Percentiles rank a stretch among this genome's conserved stretches.
These are phyloP conservation scores for Melampsora larici-populina DNA, from an alignment of 1,284 basidiomycete genomes.

Conservation along the genomic window DNA sequence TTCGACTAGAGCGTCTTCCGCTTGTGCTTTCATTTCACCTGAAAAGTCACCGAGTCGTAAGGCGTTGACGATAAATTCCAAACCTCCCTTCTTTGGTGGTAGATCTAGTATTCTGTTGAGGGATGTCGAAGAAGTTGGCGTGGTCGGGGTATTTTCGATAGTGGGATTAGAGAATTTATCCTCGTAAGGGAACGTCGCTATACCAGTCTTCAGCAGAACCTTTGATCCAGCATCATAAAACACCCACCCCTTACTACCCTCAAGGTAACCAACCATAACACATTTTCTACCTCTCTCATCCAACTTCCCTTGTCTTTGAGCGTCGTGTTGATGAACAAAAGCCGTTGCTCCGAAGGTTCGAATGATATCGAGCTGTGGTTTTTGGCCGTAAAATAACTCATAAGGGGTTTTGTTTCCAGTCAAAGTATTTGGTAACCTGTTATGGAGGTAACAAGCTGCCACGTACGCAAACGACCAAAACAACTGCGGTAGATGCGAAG, in stretches of 20 bases:
- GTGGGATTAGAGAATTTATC: neutral
- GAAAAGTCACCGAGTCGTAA: too few relatives aligned
- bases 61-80: too few relatives aligned
- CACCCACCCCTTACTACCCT: too few relatives aligned
- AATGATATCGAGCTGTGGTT: neutral
- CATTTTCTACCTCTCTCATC: neutral
- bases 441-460: neutral
- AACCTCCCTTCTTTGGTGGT: too few relatives aligned
- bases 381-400: neutral
- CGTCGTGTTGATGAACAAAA: neutral
- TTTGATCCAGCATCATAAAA: neutral
- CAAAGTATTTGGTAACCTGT: neutral
- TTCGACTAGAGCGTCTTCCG: too few relatives aligned
- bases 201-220: neutral
- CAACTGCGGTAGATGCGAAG: neutral
- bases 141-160: too few relatives aligned
- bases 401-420: slow-evolving; percentile 2
- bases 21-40: too few relatives aligned
- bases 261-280: neutral
- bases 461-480: too few relatives aligned
- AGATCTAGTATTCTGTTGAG: too few relatives aligned
- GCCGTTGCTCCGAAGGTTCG: neutral
- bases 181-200: neutral
- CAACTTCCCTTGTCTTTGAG: neutral
- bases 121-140: too few relatives aligned